Evolutionary conservation across 306 rosid species (phyloP).

Genomic region (Biancaea sappan): DNA sequence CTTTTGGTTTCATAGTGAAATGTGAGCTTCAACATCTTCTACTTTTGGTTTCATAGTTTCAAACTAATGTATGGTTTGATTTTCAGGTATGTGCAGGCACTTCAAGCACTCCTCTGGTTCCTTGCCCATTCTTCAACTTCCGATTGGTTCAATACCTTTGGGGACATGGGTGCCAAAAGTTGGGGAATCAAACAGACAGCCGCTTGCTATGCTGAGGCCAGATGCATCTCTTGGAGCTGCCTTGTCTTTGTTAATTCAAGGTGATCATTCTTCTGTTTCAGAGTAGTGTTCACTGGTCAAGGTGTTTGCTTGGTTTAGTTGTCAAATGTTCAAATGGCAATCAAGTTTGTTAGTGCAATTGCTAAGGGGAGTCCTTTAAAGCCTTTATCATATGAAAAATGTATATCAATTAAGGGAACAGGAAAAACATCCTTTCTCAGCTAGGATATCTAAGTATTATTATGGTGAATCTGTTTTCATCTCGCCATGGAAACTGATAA

Average conservation of each 20-base stretch:
- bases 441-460: not conserved
- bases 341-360: not conserved
- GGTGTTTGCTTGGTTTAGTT: not conserved
- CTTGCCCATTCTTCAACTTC: conserved; percentile 68
- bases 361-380: not conserved
- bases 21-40: conserved; percentile 42
- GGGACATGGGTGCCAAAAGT: conserved; percentile 65
- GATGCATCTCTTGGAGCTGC: conserved; percentile 54
- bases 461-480: not conserved
- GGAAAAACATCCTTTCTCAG: conserved; percentile 1
- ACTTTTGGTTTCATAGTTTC: conserved; percentile 19
- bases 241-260: conserved; percentile 56
- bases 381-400: not conserved
- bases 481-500: conserved; percentile 17
- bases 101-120: conserved; percentile 55
- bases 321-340: not conserved
- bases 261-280: conserved; percentile 39
- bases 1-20: conserved; percentile 30
- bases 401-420: not conserved
- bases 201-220: conserved; percentile 56
- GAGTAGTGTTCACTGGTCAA: conserved; percentile 3
- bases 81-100: conserved; percentile 72
- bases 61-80: conserved; percentile 40
- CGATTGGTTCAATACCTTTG: conserved; percentile 57
- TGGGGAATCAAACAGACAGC: conserved; percentile 48